Base-by-base conservation (phyloP, 2,329 filamentous ascomycete species). In the Paraconiothyrium brasiliense region DNA sequence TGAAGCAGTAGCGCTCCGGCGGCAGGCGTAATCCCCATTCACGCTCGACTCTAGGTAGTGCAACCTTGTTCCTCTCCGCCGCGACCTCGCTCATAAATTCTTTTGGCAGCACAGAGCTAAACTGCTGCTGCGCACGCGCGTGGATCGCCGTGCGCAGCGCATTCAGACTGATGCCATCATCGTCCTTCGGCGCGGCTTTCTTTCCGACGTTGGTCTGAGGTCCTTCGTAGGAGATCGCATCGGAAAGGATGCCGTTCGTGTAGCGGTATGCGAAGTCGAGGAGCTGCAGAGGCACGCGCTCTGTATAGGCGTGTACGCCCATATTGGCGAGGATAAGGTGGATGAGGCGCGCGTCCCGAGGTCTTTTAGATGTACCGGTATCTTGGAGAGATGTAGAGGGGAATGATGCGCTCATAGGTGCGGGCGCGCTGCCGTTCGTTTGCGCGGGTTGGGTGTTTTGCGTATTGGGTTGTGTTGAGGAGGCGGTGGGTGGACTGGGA, bases 191-290 rank as follows among this genome's bases (percentile, higher is more conserved):
- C 24, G 59, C 39, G 0, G 67, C 70, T 2, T 66, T 67, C 14
- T 64, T 56, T 4, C 37, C 62, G 0, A 62, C 66, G 27, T 59
- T 63, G 48, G 73, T 72, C 56, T 76, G 74, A 24, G 74, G 73
- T 0, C 73, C 74, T 51, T 77, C 74, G 70, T 79, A 77, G 3
- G 67, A 65, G 1, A 78, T 63, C 6, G 76, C 89, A 80, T 93
- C 91, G 67, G 83, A 87, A 22, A 94, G 87, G 39, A 94, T 84
- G 60, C 87, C 85, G 1, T 88, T 88, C 10, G 90, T 92, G 83
- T 93, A 92, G 41, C 92, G 89, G 84, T 95, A 95, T 52, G 92
- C 91, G 75, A 94, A 94, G 67, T 95, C 92, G 76, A 95, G 89
- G 52, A 95, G 88, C 61, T 94, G 88, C 0, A 94, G 86, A 0